Conservation (phyloP, 2,329 filamentous ascomycete genomes). For the Cordyceps farinosa region DNA sequence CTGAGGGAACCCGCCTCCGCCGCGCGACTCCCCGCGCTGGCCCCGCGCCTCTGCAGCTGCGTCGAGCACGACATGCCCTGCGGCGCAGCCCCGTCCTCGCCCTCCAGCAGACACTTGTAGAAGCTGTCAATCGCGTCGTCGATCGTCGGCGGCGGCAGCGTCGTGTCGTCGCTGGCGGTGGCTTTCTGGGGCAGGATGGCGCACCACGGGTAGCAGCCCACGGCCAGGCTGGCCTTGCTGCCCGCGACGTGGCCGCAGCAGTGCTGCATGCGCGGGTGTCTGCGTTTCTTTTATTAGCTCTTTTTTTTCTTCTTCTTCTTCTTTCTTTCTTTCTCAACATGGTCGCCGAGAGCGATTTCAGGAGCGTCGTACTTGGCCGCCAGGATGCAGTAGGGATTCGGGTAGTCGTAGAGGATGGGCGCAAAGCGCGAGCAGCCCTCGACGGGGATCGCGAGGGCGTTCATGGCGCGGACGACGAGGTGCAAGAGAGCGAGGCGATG, state of each 20-base stretch:
- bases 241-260: background rate
- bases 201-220: slow-evolving; percentile 5
- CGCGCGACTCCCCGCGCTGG: background rate
- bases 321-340: background rate
- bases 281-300: background rate
- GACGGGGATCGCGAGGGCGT: background rate
- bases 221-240: background rate
- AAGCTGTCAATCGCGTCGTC: background rate
- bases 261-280: background rate
- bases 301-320: background rate
- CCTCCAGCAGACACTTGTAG: background rate
- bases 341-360: background rate
- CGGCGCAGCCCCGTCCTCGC: background rate
- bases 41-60: background rate
- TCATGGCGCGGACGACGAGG: background rate
- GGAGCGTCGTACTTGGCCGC: background rate
- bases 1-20: background rate
- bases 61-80: slow-evolving; percentile 1
- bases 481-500: background rate
- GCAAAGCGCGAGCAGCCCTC: background rate
- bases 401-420: background rate
- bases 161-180: background rate
- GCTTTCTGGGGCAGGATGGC: background rate
- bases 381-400: background rate
- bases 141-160: background rate